A percentile compares a stretch with the other conserved stretches of the same genome.
phyloP scores from a whole-genome alignment of 805 yeast genomes.

The Pichia rugopelliculosa region DNA sequence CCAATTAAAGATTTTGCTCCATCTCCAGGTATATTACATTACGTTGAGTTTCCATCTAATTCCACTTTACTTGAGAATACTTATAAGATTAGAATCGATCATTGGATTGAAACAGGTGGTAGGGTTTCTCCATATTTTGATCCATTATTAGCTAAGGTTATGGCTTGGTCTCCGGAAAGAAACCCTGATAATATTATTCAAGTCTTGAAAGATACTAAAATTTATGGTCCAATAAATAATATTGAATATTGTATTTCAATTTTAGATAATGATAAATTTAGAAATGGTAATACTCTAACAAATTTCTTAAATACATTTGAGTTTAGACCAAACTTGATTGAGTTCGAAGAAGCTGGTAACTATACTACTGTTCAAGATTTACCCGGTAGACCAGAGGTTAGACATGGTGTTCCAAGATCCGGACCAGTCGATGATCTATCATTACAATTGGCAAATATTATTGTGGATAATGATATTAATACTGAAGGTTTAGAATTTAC shows the following conservation, averaged over 20 bases:
- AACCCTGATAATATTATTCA: constrained; percentile 19
- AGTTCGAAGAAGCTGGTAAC: constrained; percentile 34
- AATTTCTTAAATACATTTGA: constrained; percentile 16
- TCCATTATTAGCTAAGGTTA: constrained; percentile 25
- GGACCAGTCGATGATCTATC: constrained; percentile 26
- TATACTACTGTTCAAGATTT: constrained; percentile 48
- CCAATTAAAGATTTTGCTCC: constrained; percentile 24
- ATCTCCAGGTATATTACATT: constrained; percentile 23
- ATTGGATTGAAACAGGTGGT: constrained; percentile 24
- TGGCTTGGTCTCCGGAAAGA: constrained; percentile 23
- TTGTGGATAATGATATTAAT: constrained; percentile 19
- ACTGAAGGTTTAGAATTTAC: constrained; percentile 23
- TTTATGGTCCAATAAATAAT: constrained; percentile 25
- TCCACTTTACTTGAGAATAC: not conserved
- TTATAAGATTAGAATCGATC: constrained; percentile 20
- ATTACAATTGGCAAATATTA: constrained; percentile 22
- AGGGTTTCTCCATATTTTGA: constrained; percentile 27
- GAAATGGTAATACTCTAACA: constrained; percentile 18
- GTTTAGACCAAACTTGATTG: constrained; percentile 20
- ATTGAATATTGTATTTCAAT: constrained; percentile 20
- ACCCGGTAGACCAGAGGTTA: constrained; percentile 25
- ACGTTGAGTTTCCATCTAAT: constrained; percentile 15
- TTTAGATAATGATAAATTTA: constrained; percentile 13
- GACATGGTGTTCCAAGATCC: constrained; percentile 23
- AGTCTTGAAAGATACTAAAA: constrained; percentile 13